A percentile compares a stretch with the other conserved stretches of the same genome.
Conservation (phyloP, 129 eudicot species). For the Cynara cardunculus region DNA sequence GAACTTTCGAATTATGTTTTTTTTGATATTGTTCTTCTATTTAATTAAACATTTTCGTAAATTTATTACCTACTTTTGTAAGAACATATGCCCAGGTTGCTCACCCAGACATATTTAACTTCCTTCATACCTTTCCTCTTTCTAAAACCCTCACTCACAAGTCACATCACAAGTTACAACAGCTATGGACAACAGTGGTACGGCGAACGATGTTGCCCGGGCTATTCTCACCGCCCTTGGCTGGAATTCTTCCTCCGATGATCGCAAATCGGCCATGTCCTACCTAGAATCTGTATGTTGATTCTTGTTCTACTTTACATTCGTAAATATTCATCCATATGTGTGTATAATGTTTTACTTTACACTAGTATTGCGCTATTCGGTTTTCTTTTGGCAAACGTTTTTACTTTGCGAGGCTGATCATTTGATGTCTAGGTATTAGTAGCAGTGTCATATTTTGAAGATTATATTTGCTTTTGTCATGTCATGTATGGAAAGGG, state of each 20-base stretch:
- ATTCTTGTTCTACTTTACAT: neutral
- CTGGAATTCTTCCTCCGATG: constrained; percentile 71
- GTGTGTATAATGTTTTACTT: neutral
- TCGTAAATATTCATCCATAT: neutral
- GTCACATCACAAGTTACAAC: neutral
- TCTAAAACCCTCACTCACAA: constrained; percentile 29
- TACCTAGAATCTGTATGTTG: constrained; percentile 64
- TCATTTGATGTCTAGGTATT: neutral
- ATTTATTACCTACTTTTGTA: neutral
- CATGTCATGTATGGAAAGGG: constrained; percentile 2
- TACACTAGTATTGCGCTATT: neutral
- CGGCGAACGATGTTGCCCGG: constrained; percentile 62
- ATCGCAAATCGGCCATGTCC: constrained; percentile 69
- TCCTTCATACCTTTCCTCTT: constrained; percentile 21
- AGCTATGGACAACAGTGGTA: constrained; percentile 39
- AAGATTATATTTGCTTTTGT: neutral
- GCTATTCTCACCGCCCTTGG: constrained; percentile 74
- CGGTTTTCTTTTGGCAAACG: neutral
- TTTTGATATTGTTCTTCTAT: too few species aligned
- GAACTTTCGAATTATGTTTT: too few species aligned
- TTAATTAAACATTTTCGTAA: too few species aligned
- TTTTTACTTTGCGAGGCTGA: neutral
- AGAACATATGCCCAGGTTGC: neutral
- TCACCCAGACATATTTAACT: neutral
- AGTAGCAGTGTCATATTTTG: neutral